A percentile compares a stretch with the other conserved stretches of the same genome.
Conservation (phyloP, 2,329 filamentous ascomycete genomes). For the Verticillium tricorpus region DNA sequence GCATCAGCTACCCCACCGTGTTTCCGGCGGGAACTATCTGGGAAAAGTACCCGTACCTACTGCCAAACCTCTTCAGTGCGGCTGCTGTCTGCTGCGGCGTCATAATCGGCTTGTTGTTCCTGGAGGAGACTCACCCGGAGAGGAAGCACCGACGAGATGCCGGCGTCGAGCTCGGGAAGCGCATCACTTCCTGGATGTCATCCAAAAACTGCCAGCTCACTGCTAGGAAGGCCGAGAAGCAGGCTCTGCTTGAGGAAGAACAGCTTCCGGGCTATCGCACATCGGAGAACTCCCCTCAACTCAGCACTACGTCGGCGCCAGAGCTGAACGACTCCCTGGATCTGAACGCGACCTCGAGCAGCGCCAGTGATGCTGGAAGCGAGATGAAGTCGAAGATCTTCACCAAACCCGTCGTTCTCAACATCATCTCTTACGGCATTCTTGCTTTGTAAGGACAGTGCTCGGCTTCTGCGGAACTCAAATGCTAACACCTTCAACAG, state of each 20-base stretch:
- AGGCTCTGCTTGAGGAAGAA: conserved; percentile 59
- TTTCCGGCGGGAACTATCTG: conserved; percentile 75
- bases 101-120: conserved; percentile 73
- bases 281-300: conserved; percentile 48
- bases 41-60: conserved; percentile 81
- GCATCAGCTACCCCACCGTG: conserved; percentile 69
- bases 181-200: conserved; percentile 49
- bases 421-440: conserved; percentile 86
- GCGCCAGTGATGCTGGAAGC: conserved; percentile 11
- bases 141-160: conserved; percentile 72
- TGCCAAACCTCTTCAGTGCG: conserved; percentile 89
- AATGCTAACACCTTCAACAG: conserved; percentile 37
- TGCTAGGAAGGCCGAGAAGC: conserved; percentile 47
- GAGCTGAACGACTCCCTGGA: conserved; percentile 30
- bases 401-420: conserved; percentile 78
- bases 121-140: conserved; percentile 89
- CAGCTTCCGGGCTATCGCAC: conserved; percentile 66
- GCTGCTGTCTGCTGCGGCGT: conserved; percentile 73
- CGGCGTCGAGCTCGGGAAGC: conserved; percentile 72
- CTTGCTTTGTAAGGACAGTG: conserved; percentile 74
- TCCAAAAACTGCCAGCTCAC: conserved; percentile 28
- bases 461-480: background rate
- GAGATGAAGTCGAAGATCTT: conserved; percentile 53
- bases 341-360: conserved; percentile 19
- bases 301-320: conserved; percentile 29